Conservation (phyloP, 1,284 basidiomycete species). For the Hemileia vastatrix region DNA sequence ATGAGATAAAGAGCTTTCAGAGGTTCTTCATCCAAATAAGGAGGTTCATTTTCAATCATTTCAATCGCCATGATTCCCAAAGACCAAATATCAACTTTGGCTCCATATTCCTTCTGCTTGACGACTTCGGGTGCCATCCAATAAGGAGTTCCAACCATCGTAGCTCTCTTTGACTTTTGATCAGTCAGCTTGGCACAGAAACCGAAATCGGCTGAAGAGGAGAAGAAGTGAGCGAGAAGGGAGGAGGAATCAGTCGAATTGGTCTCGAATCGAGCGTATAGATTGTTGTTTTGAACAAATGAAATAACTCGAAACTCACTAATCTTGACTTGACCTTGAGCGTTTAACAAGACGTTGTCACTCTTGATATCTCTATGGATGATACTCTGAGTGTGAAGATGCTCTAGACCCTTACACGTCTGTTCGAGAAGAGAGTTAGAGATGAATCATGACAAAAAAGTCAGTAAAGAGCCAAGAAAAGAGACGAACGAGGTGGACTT, state of each 20-base stretch:
- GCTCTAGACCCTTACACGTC: conserved; percentile 91
- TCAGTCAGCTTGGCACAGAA: conserved; percentile 97
- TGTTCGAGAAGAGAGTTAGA: too few species aligned
- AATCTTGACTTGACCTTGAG: conserved; percentile 88
- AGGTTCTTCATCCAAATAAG: conserved; percentile 95
- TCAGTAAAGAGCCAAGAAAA: too few species aligned
- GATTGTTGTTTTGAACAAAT: too few species aligned
- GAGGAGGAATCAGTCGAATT: too few species aligned
- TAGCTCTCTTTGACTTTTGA: conserved; percentile 94
- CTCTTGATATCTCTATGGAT: conserved; percentile 99
- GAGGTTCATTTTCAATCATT: conserved; percentile 99
- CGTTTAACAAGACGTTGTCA: conserved; percentile 92
- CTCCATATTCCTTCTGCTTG: conserved; percentile 97
- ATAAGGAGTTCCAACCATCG: conserved; percentile 98
- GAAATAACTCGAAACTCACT: too few species aligned
- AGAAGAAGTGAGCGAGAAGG: neutral
- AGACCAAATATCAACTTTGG: conserved; percentile 98
- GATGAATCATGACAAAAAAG: too few species aligned
- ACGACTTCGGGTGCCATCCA: conserved; percentile 99
- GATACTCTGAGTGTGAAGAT: conserved; percentile 85
- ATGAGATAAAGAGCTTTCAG: conserved; percentile 94
- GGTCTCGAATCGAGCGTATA: too few species aligned
- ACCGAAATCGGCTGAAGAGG: conserved; percentile 77
- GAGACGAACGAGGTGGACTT: conserved; percentile 5
- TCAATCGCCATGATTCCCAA: conserved; percentile 99